Evolutionary conservation across 2,329 filamentous ascomycete genomes (phyloP).

Genomic region (Aureobasidium zeae): DNA sequence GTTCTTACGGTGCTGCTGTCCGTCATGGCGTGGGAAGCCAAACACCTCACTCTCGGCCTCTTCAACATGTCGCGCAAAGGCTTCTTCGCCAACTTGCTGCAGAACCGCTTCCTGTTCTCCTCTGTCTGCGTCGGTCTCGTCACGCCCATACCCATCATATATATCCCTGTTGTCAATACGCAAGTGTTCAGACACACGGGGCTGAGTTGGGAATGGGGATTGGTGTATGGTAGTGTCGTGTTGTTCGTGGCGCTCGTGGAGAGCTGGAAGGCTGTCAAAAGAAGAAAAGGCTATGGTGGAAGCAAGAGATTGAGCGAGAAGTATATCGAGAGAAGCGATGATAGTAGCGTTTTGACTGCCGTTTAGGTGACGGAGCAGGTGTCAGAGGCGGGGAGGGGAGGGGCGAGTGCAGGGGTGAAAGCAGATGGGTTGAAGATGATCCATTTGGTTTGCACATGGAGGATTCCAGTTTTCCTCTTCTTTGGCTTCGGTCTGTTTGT

Average conservation of each 20-base stretch:
- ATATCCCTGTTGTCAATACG: conserved; percentile 37
- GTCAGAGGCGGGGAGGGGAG: no score
- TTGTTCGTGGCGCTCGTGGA: conserved; percentile 36
- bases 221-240: conserved; percentile 34
- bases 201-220: conserved; percentile 40
- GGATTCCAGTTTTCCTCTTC: no score
- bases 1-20: conserved; percentile 38
- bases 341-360: conserved; percentile 5
- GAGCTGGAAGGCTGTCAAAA: conserved; percentile 39
- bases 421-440: no score
- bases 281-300: conserved; percentile 18
- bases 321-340: conserved; percentile 8
- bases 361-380: no score
- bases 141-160: conserved; percentile 38
- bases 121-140: conserved; percentile 34
- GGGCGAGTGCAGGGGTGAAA: no score
- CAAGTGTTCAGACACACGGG: conserved; percentile 38
- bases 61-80: conserved; percentile 35
- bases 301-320: not conserved
- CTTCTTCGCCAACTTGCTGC: conserved; percentile 20
- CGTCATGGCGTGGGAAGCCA: conserved; percentile 41
- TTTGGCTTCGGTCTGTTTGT: no score
- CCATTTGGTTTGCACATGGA: no score
- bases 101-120: conserved; percentile 36
- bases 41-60: conserved; percentile 35